Base-by-base conservation (phyloP, 371 early-diverging fungal species). In the Mucor sp. region DNA sequence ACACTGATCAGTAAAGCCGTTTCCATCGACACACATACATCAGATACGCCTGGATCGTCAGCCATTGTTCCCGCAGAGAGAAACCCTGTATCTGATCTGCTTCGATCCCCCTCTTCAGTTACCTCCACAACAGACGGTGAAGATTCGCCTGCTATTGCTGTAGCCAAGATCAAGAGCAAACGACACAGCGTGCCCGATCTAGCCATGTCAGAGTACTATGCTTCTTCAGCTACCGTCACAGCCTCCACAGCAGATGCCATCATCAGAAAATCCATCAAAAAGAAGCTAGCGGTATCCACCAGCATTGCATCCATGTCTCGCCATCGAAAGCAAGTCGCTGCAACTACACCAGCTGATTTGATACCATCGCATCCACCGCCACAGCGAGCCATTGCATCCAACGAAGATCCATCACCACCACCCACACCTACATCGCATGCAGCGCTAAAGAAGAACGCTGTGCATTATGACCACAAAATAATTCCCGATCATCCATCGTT, bases 1-100 rank as follows among this genome's bases (percentile, higher is more conserved):
- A 65, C 65, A 23, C 14, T 65, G 6, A 65, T 65, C 14, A 65
- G 65, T 19, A 65, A 65, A 58, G 43, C 65, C 23, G 65, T 65
- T 7, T 65, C 65, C 2, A 8, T 59, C 25, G 65, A 65, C 37
- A 35, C 65, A 37, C 59, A 65, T 25, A 58, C 58, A 25, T 35
- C 58, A 25, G 58, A 58, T 5, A 48, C 58, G 23, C 25, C 48
- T 37, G 41, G 58, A 15, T 65, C 59, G n/a, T 65, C 65, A 37
- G 44, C 58, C 7, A 33, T 65, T 58, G 65, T 65, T 23, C 65
- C 65, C 4, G 65, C 65, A 8, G 59, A 65, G 23, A 58, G 65
- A 48, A 65, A 65, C 15, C 65, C 65, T 12, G 65, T 65, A 1
- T 65, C 65, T 21, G 65, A 59, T 65, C 21, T 65, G 27, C 47